Evolutionary conservation across 2,329 filamentous ascomycete species (phyloP).

Genomic region (Tolypocladium cylindrosporum): DNA sequence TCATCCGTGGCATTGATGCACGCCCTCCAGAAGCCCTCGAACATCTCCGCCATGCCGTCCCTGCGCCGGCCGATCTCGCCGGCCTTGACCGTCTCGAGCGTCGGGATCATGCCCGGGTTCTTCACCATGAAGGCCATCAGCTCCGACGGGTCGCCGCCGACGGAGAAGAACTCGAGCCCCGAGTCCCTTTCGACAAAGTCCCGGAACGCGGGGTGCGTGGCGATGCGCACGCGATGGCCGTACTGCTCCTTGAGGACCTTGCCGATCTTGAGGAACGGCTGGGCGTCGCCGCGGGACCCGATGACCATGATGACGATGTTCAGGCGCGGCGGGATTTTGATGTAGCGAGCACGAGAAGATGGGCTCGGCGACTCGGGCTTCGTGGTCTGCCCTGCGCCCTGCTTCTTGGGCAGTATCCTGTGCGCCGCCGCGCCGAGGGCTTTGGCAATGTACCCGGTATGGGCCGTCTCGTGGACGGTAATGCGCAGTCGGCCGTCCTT

Average conservation of each 20-base stretch:
- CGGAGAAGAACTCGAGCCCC: slow-evolving; percentile 69
- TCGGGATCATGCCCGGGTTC: slow-evolving; percentile 70
- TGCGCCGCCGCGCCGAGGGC: slow-evolving; percentile 56
- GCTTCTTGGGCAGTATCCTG: slow-evolving; percentile 11
- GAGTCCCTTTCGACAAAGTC: slow-evolving; percentile 65
- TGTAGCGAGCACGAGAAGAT: slow-evolving; percentile 9
- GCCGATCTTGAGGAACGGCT: slow-evolving; percentile 69
- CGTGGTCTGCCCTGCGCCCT: slow-evolving; percentile 11
- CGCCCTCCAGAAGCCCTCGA: slow-evolving; percentile 71
- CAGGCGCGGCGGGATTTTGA: slow-evolving; percentile 37
- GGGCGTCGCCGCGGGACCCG: slow-evolving; percentile 68
- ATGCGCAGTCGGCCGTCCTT: slow-evolving; percentile 63
- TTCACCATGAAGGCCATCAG: slow-evolving; percentile 87
- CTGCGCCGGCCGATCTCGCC: slow-evolving; percentile 62
- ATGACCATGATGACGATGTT: slow-evolving; percentile 83
- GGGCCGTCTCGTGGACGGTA: slow-evolving; percentile 59
- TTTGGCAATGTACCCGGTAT: slow-evolving; percentile 64
- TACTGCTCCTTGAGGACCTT: slow-evolving; percentile 61
- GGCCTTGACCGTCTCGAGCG: slow-evolving; percentile 58
- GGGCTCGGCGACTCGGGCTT: background rate
- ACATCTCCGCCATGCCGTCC: slow-evolving; percentile 69
- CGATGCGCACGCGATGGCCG: slow-evolving; percentile 66
- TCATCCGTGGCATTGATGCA: slow-evolving; percentile 67
- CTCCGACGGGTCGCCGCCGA: slow-evolving; percentile 70
- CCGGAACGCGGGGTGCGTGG: slow-evolving; percentile 68